phyloP scores from a whole-genome alignment of 2,329 filamentous ascomycete genomes.

The Dryadomyces quercivorus region DNA sequence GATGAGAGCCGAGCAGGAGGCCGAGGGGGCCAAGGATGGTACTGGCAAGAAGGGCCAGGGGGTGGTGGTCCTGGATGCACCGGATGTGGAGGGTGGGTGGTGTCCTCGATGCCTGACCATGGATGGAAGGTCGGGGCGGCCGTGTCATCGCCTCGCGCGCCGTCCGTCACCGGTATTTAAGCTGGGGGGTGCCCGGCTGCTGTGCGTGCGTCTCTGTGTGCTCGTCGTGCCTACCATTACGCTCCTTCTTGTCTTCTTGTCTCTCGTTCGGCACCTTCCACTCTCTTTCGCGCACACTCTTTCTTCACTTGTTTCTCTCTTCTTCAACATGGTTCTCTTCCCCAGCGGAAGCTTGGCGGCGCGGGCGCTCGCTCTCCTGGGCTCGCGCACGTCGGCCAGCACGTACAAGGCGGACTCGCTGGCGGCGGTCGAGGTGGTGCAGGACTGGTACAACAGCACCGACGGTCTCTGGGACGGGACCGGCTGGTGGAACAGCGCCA shows the following conservation, averaged over 20 bases:
- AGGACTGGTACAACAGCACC: conserved; percentile 46
- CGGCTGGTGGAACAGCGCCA: conserved; percentile 67
- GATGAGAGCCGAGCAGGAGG: background rate
- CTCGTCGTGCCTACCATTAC: background rate
- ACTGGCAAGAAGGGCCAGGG: background rate
- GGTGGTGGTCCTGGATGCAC: too few species aligned
- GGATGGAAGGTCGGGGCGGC: background rate
- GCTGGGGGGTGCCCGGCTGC: background rate
- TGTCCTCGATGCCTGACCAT: background rate
- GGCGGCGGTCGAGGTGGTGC: conserved; percentile 30
- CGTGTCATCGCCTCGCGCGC: background rate
- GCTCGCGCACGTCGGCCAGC: background rate
- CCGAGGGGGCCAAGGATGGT: background rate
- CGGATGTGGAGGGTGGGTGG: background rate
- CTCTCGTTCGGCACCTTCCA: background rate
- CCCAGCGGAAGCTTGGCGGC: background rate
- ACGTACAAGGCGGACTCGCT: conserved; percentile 22
- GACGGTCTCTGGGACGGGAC: conserved; percentile 52
- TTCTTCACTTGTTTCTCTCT: background rate
- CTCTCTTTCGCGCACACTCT: background rate
- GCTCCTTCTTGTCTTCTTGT: background rate
- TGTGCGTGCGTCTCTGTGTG: background rate
- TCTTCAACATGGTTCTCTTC: background rate
- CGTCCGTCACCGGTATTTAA: background rate
- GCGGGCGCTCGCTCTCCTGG: background rate